Base-by-base conservation (phyloP, 257 asterid genomes). In the Galeopsis tetrahit region DNA sequence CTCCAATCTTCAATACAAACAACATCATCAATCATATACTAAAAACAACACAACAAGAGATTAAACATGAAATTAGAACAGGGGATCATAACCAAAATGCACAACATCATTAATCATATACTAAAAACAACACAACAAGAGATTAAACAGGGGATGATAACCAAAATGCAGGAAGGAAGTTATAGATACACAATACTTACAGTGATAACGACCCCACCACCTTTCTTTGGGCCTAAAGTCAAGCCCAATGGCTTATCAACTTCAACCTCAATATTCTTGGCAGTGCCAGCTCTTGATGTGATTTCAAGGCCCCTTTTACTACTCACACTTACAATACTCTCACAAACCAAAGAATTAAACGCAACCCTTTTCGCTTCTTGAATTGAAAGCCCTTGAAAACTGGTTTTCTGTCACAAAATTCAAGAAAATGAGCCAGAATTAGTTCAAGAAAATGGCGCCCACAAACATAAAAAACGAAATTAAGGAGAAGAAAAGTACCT, bases 211-310 rank as follows among this genome's bases (percentile, higher is more conserved):
- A 94, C 99, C 9, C 97, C 99, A 69, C 99, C 99, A 38, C 93
- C 97, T 35, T 85, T 74, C 83, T 89, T 94, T 73, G 86, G 98
- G 42, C 99, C 98, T 35, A 91, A 63, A 69, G 96, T 91, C 79
- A 94, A 81, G n/a, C 99, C 99, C 85, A 94, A 70, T 13, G 99
- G 99, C 87, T 94, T 94, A 39, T 89, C 97, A 71, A 94, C 99
- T 68, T 94, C 99, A 62, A 88, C 98, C 85, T 94, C 99, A 48
- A 94, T 91, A 58, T 78, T 87, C 87, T 89, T 91, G 1, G 96
- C 85, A 69, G 96, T 79, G 2, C 87, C 88, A 40, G 91, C 87
- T 79, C 87, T 88, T 56, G 97, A 95, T 2, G 70, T 83, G 56
- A 94, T 83, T 72, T 88, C 83, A 55, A 88, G 76, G 7, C 86